These are phyloP conservation scores for Usnea hakonensis DNA, from an alignment of 495 filamentous ascomycete species.

Conservation along the genomic window DNA sequence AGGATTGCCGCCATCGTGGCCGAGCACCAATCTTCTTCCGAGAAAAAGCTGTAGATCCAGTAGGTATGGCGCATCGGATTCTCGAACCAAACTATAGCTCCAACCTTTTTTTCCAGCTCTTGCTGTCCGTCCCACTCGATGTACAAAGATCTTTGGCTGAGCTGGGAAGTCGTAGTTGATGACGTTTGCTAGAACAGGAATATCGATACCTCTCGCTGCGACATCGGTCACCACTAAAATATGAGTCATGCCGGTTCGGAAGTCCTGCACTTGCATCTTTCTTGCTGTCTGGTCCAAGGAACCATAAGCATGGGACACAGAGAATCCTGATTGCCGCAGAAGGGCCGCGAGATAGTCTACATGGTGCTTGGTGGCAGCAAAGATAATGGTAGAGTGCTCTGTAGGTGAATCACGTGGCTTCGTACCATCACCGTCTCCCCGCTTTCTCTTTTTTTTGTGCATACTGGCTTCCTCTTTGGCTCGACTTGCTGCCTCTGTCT, in stretches of 20 bases:
- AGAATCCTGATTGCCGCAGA: constrained; percentile 66
- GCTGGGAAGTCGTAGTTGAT: constrained; percentile 99
- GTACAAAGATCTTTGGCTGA: constrained; percentile 93
- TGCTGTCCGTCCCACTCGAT: constrained; percentile 91
- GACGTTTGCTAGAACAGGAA: constrained; percentile 89
- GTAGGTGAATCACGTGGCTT: constrained; percentile 52
- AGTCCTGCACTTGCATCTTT: constrained; percentile 81
- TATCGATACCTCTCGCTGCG: constrained; percentile 94
- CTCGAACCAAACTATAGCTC: constrained; percentile 85
- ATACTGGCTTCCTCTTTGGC: constrained; percentile 28
- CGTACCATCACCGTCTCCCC: constrained; percentile 37
- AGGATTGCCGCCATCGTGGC: constrained; percentile 42
- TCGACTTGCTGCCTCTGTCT: constrained; percentile 45
- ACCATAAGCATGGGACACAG: constrained; percentile 88
- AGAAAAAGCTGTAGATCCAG: constrained; percentile 94
- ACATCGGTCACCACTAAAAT: constrained; percentile 98
- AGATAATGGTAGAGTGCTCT: constrained; percentile 83
- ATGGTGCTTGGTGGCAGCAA: constrained; percentile 91
- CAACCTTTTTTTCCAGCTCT: constrained; percentile 86
- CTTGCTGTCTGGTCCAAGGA: constrained; percentile 88
- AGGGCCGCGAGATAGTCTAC: constrained; percentile 87
- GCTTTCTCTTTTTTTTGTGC: constrained; percentile 42
- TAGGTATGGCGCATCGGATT: constrained; percentile 80
- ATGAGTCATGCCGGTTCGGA: constrained; percentile 73
- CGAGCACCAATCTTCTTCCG: constrained; percentile 67